Evolutionary conservation across 768 basidiomycete species (phyloP), one percentile per base, ranked within the genome.

Genomic region (Trametes elegans): DNA sequence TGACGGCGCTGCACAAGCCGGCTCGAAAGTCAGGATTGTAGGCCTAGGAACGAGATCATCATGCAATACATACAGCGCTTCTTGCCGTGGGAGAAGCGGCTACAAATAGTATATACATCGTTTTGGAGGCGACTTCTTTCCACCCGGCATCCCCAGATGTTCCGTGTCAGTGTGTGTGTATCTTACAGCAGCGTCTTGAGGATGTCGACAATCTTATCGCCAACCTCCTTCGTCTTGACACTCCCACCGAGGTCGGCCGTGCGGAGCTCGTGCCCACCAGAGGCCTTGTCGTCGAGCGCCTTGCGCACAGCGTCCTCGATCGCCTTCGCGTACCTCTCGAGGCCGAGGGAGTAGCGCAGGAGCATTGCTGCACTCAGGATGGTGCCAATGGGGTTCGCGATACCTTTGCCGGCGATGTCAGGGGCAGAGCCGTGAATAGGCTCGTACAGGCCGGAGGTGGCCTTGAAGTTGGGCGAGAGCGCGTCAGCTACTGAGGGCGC

Each of bases 371-470:
- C 93, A 29, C 93, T 95, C 59, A 96, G 90, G 66, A 99, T 98
- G 26, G 97, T 88, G 34, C 96, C 97, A 49, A 98, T 74, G 26
- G 97, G 97, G 75, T 99, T 99, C 29, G 93, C 91, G 47, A 93
- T 90, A 43, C 83, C 81, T 64, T 86, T 81, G 49, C 93, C 92
- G 58, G 87, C 93, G 57, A 98, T 98, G 67, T 97, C 93, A 50
- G 96, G 97, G 6, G 97, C 97, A 6, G 97, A 98, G 49, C 97
- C 97, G 66, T 96, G 93, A 61, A 97, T 97, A 45, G 97, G 97
- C 73, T 99, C 97, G 76, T 99, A 99, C 38, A 99, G 75, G 36
- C 97, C 97, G 16, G 82, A 72, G 2, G 89, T 88, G 6, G 89
- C 84, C 67, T 88, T 90, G 70, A 87, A 88, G 57, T 81, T 76